These are phyloP conservation scores for Blastobotrys raffinosifermentans DNA, from an alignment of 1,139 yeast genomes.

Conservation along the genomic window DNA sequence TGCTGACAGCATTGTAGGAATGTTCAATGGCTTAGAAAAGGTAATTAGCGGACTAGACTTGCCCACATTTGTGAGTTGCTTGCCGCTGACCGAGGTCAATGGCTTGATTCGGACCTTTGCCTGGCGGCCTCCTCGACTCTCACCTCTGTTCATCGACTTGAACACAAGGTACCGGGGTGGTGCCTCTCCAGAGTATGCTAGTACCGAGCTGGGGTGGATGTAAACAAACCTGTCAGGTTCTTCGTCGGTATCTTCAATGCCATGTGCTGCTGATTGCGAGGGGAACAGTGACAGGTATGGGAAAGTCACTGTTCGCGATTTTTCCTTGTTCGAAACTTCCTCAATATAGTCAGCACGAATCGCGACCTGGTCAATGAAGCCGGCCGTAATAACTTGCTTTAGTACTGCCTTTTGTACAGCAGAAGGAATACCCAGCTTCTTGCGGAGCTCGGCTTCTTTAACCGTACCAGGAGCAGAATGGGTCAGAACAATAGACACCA, in stretches of 20 bases:
- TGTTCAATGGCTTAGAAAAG: slow-evolving; percentile 87
- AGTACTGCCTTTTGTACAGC: slow-evolving; percentile 66
- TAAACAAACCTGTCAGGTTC: slow-evolving; percentile 52
- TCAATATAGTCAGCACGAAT: slow-evolving; percentile 69
- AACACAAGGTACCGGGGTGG: slow-evolving; percentile 78
- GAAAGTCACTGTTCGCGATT: slow-evolving; percentile 52
- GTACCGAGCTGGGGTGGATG: slow-evolving; percentile 71
- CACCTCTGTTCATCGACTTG: slow-evolving; percentile 49
- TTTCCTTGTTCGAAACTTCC: slow-evolving; percentile 38
- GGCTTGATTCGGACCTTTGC: slow-evolving; percentile 56
- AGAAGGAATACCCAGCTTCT: slow-evolving; percentile 63
- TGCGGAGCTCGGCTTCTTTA: slow-evolving; percentile 41
- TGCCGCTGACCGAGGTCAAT: slow-evolving; percentile 67
- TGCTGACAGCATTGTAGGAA: slow-evolving; percentile 61
- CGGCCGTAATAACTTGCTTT: slow-evolving; percentile 89
- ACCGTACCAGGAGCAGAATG: slow-evolving; percentile 51
- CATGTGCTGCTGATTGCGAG: slow-evolving; percentile 20
- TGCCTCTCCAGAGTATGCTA: slow-evolving; percentile 49
- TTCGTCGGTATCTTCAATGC: slow-evolving; percentile 23
- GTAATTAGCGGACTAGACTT: slow-evolving; percentile 66
- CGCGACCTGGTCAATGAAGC: slow-evolving; percentile 87
- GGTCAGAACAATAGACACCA: slow-evolving; percentile 64
- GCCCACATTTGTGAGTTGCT: slow-evolving; percentile 72
- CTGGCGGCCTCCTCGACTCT: slow-evolving; percentile 36
- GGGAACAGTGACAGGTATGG: slow-evolving; percentile 75